These are phyloP conservation scores for Fusarium sp. DNA, from an alignment of 2,329 filamentous ascomycete species.

Conservation along the genomic window DNA sequence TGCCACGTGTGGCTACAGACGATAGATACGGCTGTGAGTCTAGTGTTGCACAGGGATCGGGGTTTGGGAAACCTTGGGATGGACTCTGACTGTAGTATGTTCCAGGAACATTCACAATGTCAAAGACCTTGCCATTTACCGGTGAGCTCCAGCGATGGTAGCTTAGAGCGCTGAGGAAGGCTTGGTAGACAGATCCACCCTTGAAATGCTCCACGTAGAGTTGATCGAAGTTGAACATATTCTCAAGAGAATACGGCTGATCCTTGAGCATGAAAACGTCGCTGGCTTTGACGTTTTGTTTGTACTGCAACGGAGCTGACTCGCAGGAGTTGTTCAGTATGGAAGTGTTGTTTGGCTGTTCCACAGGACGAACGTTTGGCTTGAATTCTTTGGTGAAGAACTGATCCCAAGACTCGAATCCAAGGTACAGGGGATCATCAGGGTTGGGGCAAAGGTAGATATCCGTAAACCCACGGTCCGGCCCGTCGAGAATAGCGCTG, in stretches of 20 bases:
- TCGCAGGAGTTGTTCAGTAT: slow-evolving; percentile 54
- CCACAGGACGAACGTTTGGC: neutral
- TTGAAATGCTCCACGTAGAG: slow-evolving; percentile 61
- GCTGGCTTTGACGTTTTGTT: slow-evolving; percentile 58
- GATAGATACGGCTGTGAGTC: slow-evolving; percentile 13
- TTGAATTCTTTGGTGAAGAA: neutral
- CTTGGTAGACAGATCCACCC: slow-evolving; percentile 73
- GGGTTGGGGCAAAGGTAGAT: neutral
- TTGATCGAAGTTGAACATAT: slow-evolving; percentile 67
- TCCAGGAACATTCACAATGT: neutral
- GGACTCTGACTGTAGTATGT: slow-evolving; percentile 12
- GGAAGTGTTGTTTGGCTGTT: neutral
- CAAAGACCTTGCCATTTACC: slow-evolving; percentile 64
- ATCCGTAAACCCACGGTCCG: neutral
- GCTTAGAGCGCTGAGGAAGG: slow-evolving; percentile 70
- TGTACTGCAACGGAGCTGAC: slow-evolving; percentile 63
- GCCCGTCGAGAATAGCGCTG: neutral
- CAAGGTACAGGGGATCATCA: fast-evolving
- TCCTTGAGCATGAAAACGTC: slow-evolving; percentile 74
- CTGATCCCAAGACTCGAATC: neutral
- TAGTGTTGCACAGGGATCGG: neutral
- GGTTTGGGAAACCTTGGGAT: neutral
- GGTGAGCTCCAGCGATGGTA: slow-evolving; percentile 78
- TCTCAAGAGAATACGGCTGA: slow-evolving; percentile 69
- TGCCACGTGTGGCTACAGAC: slow-evolving; percentile 3